Percentiles rank a stretch among this genome's conserved stretches.
These are phyloP conservation scores for Cyberlindnera xishuangbannaensis DNA, from an alignment of 805 yeast genomes.

Conservation along the genomic window DNA sequence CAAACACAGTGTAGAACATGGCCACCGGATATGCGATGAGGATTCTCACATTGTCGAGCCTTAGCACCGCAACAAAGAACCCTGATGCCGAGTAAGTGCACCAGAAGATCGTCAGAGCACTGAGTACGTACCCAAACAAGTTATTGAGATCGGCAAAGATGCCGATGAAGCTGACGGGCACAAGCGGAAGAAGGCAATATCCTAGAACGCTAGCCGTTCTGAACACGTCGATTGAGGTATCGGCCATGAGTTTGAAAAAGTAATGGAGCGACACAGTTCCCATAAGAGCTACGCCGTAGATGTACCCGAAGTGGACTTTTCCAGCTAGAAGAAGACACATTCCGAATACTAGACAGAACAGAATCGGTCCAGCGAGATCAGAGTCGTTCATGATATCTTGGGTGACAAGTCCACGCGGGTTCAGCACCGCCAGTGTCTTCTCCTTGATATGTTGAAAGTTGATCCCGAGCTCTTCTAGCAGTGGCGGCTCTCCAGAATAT, in stretches of 20 bases:
- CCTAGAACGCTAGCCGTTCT: slow-evolving; percentile 91
- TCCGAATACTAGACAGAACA: slow-evolving; percentile 85
- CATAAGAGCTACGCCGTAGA: slow-evolving; percentile 90
- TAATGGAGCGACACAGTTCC: slow-evolving; percentile 84
- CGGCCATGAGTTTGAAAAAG: slow-evolving; percentile 83
- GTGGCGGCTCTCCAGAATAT: slow-evolving; percentile 90
- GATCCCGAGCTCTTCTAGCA: slow-evolving; percentile 89
- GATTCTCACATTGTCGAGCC: slow-evolving; percentile 77
- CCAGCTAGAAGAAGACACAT: slow-evolving; percentile 78
- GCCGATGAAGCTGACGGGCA: slow-evolving; percentile 67
- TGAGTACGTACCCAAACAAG: slow-evolving; percentile 61
- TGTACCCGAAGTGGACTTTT: slow-evolving; percentile 93
- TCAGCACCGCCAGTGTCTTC: slow-evolving; percentile 81
- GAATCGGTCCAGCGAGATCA: slow-evolving; percentile 91
- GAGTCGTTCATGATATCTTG: slow-evolving; percentile 80
- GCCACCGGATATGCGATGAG: slow-evolving; percentile 91
- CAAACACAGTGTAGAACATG: slow-evolving; percentile 89
- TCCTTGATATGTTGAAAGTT: slow-evolving; percentile 81
- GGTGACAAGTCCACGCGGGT: slow-evolving; percentile 59
- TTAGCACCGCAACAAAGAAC: slow-evolving; percentile 80
- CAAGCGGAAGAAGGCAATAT: slow-evolving; percentile 88
- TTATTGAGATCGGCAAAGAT: slow-evolving; percentile 61
- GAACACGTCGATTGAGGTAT: slow-evolving; percentile 41
- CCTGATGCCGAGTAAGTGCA: slow-evolving; percentile 93
- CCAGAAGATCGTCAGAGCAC: slow-evolving; percentile 73